Evolutionary conservation across 163 green algal species (phyloP), one percentile per base, ranked within the genome.

Genomic region (Volvox carteri): DNA sequence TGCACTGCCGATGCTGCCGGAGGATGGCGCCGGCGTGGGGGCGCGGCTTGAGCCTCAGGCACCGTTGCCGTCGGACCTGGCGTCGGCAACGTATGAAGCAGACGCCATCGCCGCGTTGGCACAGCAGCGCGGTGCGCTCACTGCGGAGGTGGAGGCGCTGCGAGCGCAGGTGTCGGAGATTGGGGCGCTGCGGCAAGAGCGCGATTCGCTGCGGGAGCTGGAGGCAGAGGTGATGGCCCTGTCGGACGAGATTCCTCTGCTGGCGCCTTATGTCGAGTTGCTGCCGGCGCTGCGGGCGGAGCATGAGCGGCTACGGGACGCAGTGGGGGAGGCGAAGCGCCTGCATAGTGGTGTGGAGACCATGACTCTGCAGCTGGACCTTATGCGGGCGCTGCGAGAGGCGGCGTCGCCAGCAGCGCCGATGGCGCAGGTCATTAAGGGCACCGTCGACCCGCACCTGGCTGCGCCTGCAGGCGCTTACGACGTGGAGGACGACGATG

Each of bases 221-320:
- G 84, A 89, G 70, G 84, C 35, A 25, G 84, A 89, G 84, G 84
- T 80, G 44, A 9, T 89, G 84, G 84, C 37, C 50, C 84, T 89
- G 25, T 74, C 44, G 25, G 4, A 83, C 0, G 84, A 81, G 52
- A 89, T 89, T 48, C 68, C 84, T n/a, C 70, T 75, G n/a, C 52
- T 89, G 70, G 84, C 84, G 48, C 84, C 84, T 30, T 89, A 84
- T 52, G 70, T 75, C 50, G 84, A 89, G 70, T 68, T 89, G 50
- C 70, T 89, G 70, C 84, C 84, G 14, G 50, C 84, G 70, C 70
- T 89, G 68, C 84, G 84, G 1, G 39, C 84, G 2, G 68, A 89
- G 84, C 70, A 83, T 39, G 70, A 48, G 50, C 68, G 70, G 37
- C 70, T 89, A 28, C 30, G 21, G 21, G 84, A 81, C 68, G 68